Conservation (phyloP, 176 grass and related monocot genomes). For the Oryza longistaminata region DNA sequence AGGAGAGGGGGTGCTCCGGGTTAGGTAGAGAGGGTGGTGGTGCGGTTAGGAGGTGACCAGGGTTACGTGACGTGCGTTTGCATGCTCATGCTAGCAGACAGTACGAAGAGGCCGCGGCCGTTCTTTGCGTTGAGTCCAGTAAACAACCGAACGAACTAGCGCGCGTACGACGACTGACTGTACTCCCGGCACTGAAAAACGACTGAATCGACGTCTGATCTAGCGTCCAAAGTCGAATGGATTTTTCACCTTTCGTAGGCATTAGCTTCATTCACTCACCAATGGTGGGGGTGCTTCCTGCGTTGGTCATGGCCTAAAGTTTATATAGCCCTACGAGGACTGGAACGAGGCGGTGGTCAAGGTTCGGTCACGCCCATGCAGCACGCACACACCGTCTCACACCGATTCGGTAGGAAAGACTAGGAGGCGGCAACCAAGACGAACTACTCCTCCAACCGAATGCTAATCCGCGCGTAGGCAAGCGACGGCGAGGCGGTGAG, state of each 20-base stretch:
- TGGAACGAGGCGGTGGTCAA: slow-evolving; percentile 32
- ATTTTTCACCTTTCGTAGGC: not conserved
- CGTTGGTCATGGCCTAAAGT: no score
- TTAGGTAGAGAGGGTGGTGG: slow-evolving; percentile 11
- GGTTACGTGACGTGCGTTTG: slow-evolving; percentile 32
- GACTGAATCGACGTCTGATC: not conserved
- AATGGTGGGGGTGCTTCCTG: not conserved
- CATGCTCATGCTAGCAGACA: not conserved
- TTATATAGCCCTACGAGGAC: not conserved
- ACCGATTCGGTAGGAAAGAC: no score
- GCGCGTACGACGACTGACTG: not conserved
- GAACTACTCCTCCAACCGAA: not conserved
- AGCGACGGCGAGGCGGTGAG: not conserved
- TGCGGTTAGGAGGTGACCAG: slow-evolving; percentile 47
- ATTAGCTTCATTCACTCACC: not conserved
- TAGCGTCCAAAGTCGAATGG: not conserved
- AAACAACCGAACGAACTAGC: not conserved
- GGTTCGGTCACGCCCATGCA: slow-evolving; percentile 9
- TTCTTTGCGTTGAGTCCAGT: not conserved
- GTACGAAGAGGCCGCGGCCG: not conserved
- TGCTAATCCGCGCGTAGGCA: not conserved
- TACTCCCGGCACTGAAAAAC: not conserved
- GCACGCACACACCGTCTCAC: not conserved
- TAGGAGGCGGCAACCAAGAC: not conserved
- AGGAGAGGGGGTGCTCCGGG: not conserved